Evolutionary conservation across 2,329 filamentous ascomycete species (phyloP).

Genomic region (Apiospora saccharicola): DNA sequence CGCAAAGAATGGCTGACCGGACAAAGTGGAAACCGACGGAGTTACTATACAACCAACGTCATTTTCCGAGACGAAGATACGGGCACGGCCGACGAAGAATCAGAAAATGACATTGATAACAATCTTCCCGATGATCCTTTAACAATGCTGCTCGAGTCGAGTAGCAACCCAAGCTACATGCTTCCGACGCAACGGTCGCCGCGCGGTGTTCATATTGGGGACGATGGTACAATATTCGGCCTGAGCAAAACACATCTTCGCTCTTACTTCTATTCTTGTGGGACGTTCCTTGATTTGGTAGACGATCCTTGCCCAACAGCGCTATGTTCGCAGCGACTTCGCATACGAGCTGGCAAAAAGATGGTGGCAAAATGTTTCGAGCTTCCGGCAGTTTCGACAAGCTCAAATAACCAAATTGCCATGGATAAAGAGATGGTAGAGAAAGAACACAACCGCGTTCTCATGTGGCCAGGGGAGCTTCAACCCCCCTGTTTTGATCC

Average conservation of each 20-base stretch:
- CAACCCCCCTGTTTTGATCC: constrained; percentile 23
- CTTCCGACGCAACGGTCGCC: constrained; percentile 42
- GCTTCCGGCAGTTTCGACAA: constrained; percentile 26
- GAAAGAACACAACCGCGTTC: constrained; percentile 34
- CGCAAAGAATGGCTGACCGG: constrained; percentile 69
- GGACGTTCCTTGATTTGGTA: constrained; percentile 67
- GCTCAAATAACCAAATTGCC: not conserved
- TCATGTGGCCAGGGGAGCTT: constrained; percentile 38
- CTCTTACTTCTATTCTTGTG: constrained; percentile 60
- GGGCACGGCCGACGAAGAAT: not conserved
- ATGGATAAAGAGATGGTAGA: constrained; percentile 6
- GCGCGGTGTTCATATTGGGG: constrained; percentile 56
- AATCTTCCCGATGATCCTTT: constrained; percentile 22
- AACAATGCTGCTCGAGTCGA: constrained; percentile 25
- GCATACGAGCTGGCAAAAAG: constrained; percentile 58
- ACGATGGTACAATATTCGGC: constrained; percentile 56
- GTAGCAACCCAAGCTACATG: constrained; percentile 47
- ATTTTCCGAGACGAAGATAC: constrained; percentile 43
- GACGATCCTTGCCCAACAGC: constrained; percentile 53
- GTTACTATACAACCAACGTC: constrained; percentile 69
- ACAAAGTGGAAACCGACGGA: constrained; percentile 66
- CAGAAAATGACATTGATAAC: constrained; percentile 25
- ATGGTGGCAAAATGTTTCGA: constrained; percentile 37
- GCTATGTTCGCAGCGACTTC: constrained; percentile 46
- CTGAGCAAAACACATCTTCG: constrained; percentile 62